Conservation (phyloP, 257 asterid species). For the Anisodus acutangulus region DNA sequence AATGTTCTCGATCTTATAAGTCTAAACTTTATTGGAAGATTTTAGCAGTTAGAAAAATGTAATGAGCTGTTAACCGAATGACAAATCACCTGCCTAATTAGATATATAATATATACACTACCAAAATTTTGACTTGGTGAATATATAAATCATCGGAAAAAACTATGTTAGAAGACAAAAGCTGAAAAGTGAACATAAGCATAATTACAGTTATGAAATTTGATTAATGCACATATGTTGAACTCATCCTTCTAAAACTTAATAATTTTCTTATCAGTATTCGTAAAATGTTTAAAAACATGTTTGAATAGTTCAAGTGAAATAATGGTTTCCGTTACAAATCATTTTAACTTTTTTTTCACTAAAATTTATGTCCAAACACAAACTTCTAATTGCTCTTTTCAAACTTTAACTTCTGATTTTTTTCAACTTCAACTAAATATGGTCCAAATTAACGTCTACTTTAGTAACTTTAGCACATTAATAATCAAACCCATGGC, state of each 20-base stretch:
- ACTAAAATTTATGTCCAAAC: background rate
- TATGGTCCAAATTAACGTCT: background rate
- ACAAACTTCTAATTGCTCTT: background rate
- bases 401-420: background rate
- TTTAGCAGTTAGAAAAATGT: background rate
- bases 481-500: no score
- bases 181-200: background rate
- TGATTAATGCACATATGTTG: background rate
- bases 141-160: background rate
- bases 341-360: background rate
- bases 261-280: background rate
- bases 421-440: background rate
- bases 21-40: background rate
- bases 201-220: background rate
- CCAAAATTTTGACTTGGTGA: background rate
- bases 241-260: background rate
- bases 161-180: background rate
- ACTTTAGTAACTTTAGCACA: background rate
- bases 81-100: background rate
- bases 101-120: background rate
- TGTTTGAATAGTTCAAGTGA: no score
- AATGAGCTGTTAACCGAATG: background rate
- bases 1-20: background rate
- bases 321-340: background rate
- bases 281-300: no score